phyloP scores from a whole-genome alignment of 192 early-diverging fungal genomes.

The Lunasporangiospora selenospora region DNA sequence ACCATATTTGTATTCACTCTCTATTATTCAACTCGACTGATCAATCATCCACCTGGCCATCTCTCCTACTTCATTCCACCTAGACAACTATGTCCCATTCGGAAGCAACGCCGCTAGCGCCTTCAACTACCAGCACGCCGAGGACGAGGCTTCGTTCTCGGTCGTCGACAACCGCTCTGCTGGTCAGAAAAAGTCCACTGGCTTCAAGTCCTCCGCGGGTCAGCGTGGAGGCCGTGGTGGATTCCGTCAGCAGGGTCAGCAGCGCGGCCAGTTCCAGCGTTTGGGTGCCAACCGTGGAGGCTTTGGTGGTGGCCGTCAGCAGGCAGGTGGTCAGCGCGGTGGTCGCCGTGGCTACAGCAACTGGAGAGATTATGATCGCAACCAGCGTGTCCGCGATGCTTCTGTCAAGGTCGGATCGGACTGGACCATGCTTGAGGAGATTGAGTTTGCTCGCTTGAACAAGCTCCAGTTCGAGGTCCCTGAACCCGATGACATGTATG shows the following conservation, averaged over 20 bases:
- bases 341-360: conserved; percentile 56
- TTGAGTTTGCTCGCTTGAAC: conserved; percentile 88
- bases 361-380: conserved; percentile 49
- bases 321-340: conserved; percentile 35
- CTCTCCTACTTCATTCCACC: background rate
- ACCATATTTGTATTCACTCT: background rate
- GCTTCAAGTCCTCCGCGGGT: conserved; percentile 54
- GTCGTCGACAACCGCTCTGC: conserved; percentile 83
- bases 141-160: conserved; percentile 96
- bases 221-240: conserved; percentile 55
- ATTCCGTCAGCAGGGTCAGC: conserved; percentile 49
- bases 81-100: conserved; percentile 78
- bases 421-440: conserved; percentile 94
- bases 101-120: conserved; percentile 83
- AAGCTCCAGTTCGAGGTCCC: conserved; percentile 83
- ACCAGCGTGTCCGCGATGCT: conserved; percentile 82
- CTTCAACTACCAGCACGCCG: conserved; percentile 88
- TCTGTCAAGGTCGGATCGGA: conserved; percentile 86
- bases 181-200: conserved; percentile 68
- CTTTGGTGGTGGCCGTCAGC: conserved; percentile 43
- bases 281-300: conserved; percentile 51
- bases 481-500: conserved; percentile 82
- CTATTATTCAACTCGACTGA: background rate
- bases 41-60: background rate
- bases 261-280: conserved; percentile 46